Evolutionary conservation across 2,329 filamentous ascomycete genomes (phyloP).

Genomic region (Dactylellina drechsleri): DNA sequence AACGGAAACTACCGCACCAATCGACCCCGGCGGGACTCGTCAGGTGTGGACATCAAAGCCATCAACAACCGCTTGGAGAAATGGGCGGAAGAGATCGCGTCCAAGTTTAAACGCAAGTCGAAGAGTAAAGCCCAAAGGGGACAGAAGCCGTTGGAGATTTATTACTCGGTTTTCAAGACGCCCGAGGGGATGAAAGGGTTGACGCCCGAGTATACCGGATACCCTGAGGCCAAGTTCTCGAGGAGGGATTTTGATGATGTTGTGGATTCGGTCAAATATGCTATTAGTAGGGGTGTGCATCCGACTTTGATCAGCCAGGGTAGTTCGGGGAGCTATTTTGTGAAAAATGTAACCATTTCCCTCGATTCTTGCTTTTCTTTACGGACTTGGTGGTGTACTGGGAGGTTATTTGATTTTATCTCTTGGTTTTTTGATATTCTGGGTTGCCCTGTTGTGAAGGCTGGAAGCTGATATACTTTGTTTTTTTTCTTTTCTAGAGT

Average conservation of each 20-base stretch:
- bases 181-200: constrained; percentile 84
- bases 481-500: constrained; percentile 60
- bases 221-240: constrained; percentile 74
- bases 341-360: constrained; percentile 70
- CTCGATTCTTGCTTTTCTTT: neutral
- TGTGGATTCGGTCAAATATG: constrained; percentile 86
- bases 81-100: constrained; percentile 98
- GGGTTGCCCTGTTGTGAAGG: neutral
- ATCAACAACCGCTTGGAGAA: constrained; percentile 94
- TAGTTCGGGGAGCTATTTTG: constrained; percentile 98
- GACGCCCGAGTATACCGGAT: constrained; percentile 67
- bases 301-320: constrained; percentile 97
- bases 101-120: constrained; percentile 78
- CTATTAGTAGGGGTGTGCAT: constrained; percentile 90
- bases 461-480: neutral
- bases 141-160: constrained; percentile 85
- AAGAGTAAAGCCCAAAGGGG: constrained; percentile 65
- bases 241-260: constrained; percentile 85
- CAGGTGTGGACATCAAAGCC: constrained; percentile 95
- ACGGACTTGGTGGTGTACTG: neutral
- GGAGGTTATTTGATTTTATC: too few species aligned
- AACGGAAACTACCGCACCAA: constrained; percentile 59
- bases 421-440: too few species aligned
- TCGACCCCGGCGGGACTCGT: constrained; percentile 75
- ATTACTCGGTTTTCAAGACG: constrained; percentile 95